Conservation (phyloP, 495 filamentous ascomycete genomes). For the Saxophila tyrrhenica region DNA sequence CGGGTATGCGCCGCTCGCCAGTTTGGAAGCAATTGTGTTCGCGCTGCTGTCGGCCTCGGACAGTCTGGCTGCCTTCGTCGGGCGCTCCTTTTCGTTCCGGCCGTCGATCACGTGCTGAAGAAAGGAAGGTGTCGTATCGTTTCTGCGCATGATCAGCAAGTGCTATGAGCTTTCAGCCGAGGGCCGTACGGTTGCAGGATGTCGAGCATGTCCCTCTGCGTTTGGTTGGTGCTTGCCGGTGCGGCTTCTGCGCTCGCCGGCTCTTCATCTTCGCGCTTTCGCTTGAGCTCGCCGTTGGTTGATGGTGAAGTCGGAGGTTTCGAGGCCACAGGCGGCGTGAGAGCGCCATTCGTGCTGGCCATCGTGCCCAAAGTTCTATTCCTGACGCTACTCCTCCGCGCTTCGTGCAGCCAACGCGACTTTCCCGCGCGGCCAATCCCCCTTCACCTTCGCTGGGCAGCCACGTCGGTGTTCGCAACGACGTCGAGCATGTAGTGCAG, state of each 20-base stretch:
- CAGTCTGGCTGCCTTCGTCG: constrained; percentile 27
- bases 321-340: constrained; percentile 23
- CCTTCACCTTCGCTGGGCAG: not conserved
- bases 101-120: constrained; percentile 18
- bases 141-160: constrained; percentile 16
- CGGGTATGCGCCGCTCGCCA: constrained; percentile 9
- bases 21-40: constrained; percentile 12
- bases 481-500: too few relatives aligned
- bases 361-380: not conserved
- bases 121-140: constrained; percentile 30
- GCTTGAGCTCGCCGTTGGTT: constrained; percentile 7
- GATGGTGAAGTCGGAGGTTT: not conserved
- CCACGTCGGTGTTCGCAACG: not conserved
- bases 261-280: constrained; percentile 16
- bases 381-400: not conserved
- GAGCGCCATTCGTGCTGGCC: constrained; percentile 25
- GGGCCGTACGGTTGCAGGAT: constrained; percentile 4
- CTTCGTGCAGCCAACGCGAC: constrained; percentile 13
- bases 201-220: constrained; percentile 14
- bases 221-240: not conserved
- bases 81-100: constrained; percentile 19
- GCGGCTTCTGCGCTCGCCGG: not conserved
- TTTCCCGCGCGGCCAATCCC: not conserved
- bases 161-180: not conserved
- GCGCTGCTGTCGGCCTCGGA: constrained; percentile 6